A percentile compares a stretch with the other conserved stretches of the same genome.
Evolutionary conservation across 371 early-diverging fungal species (phyloP).

Genomic region (Syncephalastrum monosporum): DNA sequence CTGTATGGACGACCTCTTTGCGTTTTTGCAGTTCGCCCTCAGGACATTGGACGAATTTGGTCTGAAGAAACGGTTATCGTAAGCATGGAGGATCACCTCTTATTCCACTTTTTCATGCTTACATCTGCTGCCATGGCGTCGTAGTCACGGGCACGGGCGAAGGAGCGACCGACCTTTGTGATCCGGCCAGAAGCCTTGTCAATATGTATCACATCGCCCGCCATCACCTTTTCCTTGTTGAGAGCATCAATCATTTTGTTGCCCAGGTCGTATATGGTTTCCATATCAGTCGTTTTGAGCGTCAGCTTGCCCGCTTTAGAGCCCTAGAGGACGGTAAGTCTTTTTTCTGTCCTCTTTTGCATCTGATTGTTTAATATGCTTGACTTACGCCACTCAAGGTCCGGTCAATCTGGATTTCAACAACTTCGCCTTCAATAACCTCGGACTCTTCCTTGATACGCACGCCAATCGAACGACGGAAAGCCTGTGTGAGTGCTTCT

Average conservation of each 20-base stretch:
- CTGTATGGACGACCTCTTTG: conserved; percentile 94
- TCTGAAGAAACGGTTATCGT: conserved; percentile 36
- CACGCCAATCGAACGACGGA: conserved; percentile 96
- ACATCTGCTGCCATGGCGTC: conserved; percentile 96
- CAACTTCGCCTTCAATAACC: conserved; percentile 99
- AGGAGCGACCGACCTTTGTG: conserved; percentile 95
- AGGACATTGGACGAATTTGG: conserved; percentile 97
- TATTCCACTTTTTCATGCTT: conserved; percentile 10
- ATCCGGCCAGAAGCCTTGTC: conserved; percentile 99
- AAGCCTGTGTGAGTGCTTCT: conserved; percentile 98
- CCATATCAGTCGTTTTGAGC: conserved; percentile 99
- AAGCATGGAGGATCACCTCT: neutral
- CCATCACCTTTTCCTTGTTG: conserved; percentile 96
- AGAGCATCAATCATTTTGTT: conserved; percentile 97
- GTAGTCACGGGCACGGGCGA: conserved; percentile 92
- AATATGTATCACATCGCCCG: conserved; percentile 97
- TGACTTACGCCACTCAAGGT: conserved; percentile 84
- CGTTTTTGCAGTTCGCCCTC: conserved; percentile 99
- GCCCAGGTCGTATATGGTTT: conserved; percentile 98
- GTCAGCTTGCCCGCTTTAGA: conserved; percentile 96
- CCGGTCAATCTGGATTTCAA: conserved; percentile 96
- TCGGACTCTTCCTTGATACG: conserved; percentile 98
- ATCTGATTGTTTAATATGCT: neutral
- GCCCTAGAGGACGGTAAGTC: conserved; percentile 43
- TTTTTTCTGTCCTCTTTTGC: too few species aligned